These are phyloP conservation scores for Fomitopsis pinicola DNA, from an alignment of 1,284 basidiomycete genomes.

Conservation along the genomic window DNA sequence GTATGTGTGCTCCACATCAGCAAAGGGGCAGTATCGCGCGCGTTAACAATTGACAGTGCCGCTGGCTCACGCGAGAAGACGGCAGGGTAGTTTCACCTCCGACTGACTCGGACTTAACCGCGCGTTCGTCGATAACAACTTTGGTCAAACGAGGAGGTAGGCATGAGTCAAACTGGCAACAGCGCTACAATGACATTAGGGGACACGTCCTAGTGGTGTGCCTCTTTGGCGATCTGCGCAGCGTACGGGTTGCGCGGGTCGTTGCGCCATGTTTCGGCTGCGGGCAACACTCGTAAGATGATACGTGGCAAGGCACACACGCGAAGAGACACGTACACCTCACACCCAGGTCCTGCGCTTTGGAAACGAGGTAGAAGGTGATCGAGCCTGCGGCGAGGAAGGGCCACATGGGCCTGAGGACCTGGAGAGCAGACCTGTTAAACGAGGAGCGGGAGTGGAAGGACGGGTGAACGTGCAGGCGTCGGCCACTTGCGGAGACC, in stretches of 20 bases:
- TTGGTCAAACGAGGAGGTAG: not conserved
- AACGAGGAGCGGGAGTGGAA: not conserved
- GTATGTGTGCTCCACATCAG: too few relatives aligned
- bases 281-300: conserved; percentile 9
- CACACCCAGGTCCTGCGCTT: conserved; percentile 61
- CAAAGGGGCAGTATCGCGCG: too few relatives aligned
- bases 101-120: too few relatives aligned
- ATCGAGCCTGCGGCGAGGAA: conserved; percentile 63
- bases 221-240: conserved; percentile 59
- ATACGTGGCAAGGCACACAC: not conserved
- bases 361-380: conserved; percentile 62
- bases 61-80: too few relatives aligned
- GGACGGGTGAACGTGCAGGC: conserved; percentile 45
- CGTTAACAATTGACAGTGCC: too few relatives aligned
- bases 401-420: conserved; percentile 70
- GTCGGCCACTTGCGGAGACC: conserved; percentile 77
- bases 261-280: conserved; percentile 64
- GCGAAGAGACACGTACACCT: conserved; percentile 50
- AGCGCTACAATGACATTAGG: conserved; percentile 7
- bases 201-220: conserved; percentile 28
- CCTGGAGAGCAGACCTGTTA: conserved; percentile 31
- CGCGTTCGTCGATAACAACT: too few relatives aligned
- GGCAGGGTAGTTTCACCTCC: too few relatives aligned
- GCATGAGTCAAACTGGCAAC: not conserved
- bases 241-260: conserved; percentile 80